phyloP scores from a whole-genome alignment of 2,329 filamentous ascomycete species.

The Cladophialophora chaetospira region DNA sequence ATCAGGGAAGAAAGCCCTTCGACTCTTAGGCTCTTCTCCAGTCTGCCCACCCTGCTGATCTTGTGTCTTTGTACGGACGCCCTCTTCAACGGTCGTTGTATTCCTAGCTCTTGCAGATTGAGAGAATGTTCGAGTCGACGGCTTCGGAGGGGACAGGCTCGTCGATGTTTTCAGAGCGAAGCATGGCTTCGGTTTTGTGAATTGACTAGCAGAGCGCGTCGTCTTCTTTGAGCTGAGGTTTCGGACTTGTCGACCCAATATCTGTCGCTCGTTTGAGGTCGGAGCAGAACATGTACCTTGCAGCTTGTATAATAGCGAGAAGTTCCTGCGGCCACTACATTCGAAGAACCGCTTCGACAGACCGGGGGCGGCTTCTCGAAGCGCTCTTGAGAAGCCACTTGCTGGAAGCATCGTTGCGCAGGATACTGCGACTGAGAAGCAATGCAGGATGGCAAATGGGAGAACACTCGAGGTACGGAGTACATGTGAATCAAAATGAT shows the following conservation, averaged over 20 bases:
- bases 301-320: conserved; percentile 2
- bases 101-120: conserved; percentile 13
- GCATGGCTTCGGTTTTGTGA: background rate
- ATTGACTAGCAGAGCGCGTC: background rate
- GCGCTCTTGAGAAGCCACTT: conserved; percentile 25
- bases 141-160: background rate
- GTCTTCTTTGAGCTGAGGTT: background rate
- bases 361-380: conserved; percentile 30
- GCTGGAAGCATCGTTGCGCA: conserved; percentile 21
- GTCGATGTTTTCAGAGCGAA: background rate
- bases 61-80: background rate
- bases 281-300: background rate
- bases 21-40: conserved; percentile 9
- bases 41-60: background rate
- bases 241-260: background rate
- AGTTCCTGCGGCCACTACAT: conserved; percentile 17
- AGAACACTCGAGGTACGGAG: background rate
- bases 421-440: background rate
- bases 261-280: background rate
- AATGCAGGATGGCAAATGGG: background rate
- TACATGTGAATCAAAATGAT: background rate
- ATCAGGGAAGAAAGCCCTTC: conserved; percentile 52
- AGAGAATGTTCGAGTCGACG: conserved; percentile 16
- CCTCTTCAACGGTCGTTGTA: background rate
- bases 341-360: conserved; percentile 32